phyloP scores from a whole-genome alignment of 257 asterid genomes.

The Ilex aquifolium region DNA sequence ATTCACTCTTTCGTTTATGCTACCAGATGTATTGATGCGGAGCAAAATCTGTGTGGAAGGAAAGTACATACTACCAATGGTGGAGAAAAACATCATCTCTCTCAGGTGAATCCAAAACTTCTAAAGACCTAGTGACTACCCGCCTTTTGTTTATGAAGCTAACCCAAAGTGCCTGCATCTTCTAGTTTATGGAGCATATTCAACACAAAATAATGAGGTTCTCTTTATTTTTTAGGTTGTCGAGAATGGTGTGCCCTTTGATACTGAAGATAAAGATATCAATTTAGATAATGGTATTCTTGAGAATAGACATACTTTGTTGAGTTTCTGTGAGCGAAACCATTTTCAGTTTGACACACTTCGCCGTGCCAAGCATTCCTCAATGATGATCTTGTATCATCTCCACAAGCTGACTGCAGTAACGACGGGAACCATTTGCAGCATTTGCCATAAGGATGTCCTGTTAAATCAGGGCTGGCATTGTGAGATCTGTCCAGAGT shows the following conservation, averaged over 20 bases:
- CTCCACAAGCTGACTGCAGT: conserved; percentile 28
- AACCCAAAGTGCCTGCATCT: no score
- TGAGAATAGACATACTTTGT: conserved; percentile 46
- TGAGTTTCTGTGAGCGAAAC: conserved; percentile 56
- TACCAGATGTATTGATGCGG: conserved; percentile 39
- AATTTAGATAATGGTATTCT: conserved; percentile 42
- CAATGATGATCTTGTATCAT: conserved; percentile 79
- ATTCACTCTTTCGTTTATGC: conserved; percentile 12
- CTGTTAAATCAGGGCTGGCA: conserved; percentile 21
- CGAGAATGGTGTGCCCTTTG: conserved; percentile 30
- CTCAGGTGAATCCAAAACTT: conserved; percentile 26
- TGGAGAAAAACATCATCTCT: conserved; percentile 52
- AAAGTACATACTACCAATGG: conserved; percentile 31
- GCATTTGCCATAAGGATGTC: conserved; percentile 28
- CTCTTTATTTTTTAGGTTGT: conserved; percentile 23
- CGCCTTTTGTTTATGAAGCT: not conserved
- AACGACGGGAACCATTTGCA: conserved; percentile 21
- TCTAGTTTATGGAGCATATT: no score
- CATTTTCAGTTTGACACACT: conserved; percentile 58
- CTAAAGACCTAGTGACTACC: no score
- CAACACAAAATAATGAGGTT: no score
- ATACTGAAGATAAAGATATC: conserved; percentile 43
- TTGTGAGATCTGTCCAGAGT: conserved; percentile 32
- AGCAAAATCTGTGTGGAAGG: conserved; percentile 20
- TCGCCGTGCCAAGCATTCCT: conserved; percentile 73